Percentiles rank a stretch among this genome's conserved stretches.
phyloP scores from a whole-genome alignment of 768 basidiomycete genomes.

The Collybiopsis confluens region DNA sequence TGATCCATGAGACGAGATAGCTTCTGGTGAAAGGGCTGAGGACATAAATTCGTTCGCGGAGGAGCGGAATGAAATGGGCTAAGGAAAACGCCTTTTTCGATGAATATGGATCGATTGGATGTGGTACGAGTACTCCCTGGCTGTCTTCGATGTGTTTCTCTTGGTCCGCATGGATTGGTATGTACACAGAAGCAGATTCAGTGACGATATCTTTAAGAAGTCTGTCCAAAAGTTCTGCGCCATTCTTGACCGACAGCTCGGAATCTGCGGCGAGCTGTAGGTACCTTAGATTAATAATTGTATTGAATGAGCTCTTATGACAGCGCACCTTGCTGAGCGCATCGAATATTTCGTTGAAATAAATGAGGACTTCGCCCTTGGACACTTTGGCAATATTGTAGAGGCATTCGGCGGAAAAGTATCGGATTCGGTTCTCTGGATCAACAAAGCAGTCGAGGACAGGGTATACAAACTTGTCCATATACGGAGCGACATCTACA shows the following conservation, averaged over 20 bases:
- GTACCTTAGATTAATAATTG: constrained; percentile 7
- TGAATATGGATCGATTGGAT: constrained; percentile 42
- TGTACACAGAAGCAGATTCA: constrained; percentile 92
- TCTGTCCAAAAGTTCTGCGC: constrained; percentile 93
- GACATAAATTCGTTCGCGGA: constrained; percentile 91
- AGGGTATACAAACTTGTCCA: constrained; percentile 88
- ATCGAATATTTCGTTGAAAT: constrained; percentile 98
- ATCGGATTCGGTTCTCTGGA: constrained; percentile 89
- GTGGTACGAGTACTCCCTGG: constrained; percentile 61
- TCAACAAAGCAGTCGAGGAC: constrained; percentile 91
- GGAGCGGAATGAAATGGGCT: constrained; percentile 89
- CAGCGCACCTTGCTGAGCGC: constrained; percentile 87
- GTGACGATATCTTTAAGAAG: constrained; percentile 98
- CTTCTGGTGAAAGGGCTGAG: constrained; percentile 93
- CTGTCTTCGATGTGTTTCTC: constrained; percentile 58
- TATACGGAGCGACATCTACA: constrained; percentile 88
- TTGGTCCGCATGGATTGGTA: constrained; percentile 82
- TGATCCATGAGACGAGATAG: constrained; percentile 97
- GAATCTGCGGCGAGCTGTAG: constrained; percentile 92
- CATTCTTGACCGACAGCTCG: constrained; percentile 95
- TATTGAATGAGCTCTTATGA: background rate
- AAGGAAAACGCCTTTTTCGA: constrained; percentile 86
- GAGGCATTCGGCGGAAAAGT: constrained; percentile 96
- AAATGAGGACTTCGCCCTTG: constrained; percentile 93
- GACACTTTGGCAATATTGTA: constrained; percentile 99